Percentiles rank a stretch among this genome's conserved stretches.
Conservation (phyloP, 2,329 filamentous ascomycete genomes). For the Aspergillus sclerotialis region DNA sequence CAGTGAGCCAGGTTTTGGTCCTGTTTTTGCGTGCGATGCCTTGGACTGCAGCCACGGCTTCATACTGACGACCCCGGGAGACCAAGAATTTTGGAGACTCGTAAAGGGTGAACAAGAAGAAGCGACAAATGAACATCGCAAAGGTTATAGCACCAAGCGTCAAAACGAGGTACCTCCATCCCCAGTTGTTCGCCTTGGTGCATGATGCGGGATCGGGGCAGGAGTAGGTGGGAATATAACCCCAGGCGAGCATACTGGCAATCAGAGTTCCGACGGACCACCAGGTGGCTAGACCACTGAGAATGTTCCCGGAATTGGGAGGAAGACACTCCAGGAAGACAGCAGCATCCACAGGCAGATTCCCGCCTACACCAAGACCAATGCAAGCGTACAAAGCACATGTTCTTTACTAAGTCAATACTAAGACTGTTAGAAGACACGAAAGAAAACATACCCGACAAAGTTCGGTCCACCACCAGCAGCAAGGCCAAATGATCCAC, state of each 20-base stretch:
- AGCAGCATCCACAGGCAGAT: slow-evolving; percentile 72
- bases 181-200: slow-evolving; percentile 48
- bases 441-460: slow-evolving; percentile 37
- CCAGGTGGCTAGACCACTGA: slow-evolving; percentile 72
- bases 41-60: slow-evolving; percentile 73
- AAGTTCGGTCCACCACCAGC: slow-evolving; percentile 63
- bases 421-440: slow-evolving; percentile 11
- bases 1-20: slow-evolving; percentile 65
- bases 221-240: slow-evolving; percentile 62
- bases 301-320: slow-evolving; percentile 57
- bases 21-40: slow-evolving; percentile 67
- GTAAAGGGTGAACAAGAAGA: slow-evolving; percentile 70
- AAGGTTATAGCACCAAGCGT: slow-evolving; percentile 65
- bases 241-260: slow-evolving; percentile 56
- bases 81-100: slow-evolving; percentile 81
- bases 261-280: slow-evolving; percentile 75
- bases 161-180: slow-evolving; percentile 67
- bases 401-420: slow-evolving; percentile 26
- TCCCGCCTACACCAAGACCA: slow-evolving; percentile 66
- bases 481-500: slow-evolving; percentile 64
- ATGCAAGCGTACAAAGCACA: slow-evolving; percentile 54
- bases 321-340: slow-evolving; percentile 78
- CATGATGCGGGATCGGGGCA: slow-evolving; percentile 34
- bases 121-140: slow-evolving; percentile 67
- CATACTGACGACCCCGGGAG: slow-evolving; percentile 63